Evolutionary conservation across 805 yeast species (phyloP), one percentile per base, ranked within the genome.

Genomic region (Candida koratica): DNA sequence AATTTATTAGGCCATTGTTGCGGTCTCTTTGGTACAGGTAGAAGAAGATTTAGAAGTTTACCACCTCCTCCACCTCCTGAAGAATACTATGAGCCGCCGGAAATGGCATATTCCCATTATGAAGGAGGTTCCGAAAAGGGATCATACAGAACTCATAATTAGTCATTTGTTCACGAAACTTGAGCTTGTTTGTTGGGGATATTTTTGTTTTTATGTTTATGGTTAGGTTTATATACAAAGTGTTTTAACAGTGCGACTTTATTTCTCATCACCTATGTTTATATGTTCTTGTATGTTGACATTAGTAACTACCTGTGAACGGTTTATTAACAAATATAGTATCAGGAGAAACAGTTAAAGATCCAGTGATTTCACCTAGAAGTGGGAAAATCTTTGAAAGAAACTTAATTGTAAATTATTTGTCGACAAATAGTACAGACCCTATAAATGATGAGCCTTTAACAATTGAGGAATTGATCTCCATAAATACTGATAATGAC

Each of bases 301-400:
- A 20, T 20, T 10, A 10, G 10, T 20, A 20, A 20, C 10, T 20
- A 8, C 10, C 23, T 8, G 23, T 8, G 10, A 24, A 18, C 4
- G 17, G 8, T 24, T n/a, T 47, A 43, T 47, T 44, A 44, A 48
- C 48, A 24, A 43, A 58, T 25, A 6, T 38, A 32, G 51, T 84
- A 16, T 81, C 95, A 9, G 96, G 96, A 8, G 76, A 78, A 42
- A 75, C 73, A 0, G 75, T 88, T 5, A 56, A 51, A n/a, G 66
- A 66, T 24, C 90, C 97, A 0, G 96, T 85, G 6, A 61, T 89
- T 1, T 86, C 95, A 0, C 78, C 81, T 3, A 75, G 64, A 42
- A 79, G 88, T 37, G 83, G 84, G 7, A 64, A 75, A 30, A 59
- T 90, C 2, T 89, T 83, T 53, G 96, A 89, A 45, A 67, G 65